Conservation (phyloP, 306 rosid species). For the Acacia melanoxylon region DNA sequence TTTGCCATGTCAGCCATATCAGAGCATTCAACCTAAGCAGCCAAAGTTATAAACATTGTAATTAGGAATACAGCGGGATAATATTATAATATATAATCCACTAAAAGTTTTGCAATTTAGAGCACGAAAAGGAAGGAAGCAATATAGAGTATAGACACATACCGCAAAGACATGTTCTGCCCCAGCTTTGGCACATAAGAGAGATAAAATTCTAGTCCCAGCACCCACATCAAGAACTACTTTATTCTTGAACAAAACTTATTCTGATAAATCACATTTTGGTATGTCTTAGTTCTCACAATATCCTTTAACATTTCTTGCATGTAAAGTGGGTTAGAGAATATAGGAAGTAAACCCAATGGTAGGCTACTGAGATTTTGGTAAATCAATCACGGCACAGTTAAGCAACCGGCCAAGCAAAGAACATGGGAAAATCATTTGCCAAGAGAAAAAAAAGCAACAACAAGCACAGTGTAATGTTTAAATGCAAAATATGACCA, state of each 20-base stretch:
- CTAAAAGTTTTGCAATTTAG: neutral
- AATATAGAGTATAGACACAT: slow-evolving; percentile 18
- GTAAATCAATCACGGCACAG: neutral
- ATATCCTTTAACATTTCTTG: slow-evolving; percentile 99
- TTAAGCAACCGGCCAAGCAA: neutral
- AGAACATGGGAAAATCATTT: neutral
- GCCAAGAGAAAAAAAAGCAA: neutral
- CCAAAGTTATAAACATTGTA: slow-evolving; percentile 17
- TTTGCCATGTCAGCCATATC: slow-evolving; percentile 97
- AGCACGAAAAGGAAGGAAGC: neutral
- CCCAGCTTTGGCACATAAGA: slow-evolving; percentile 96
- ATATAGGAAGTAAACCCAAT: neutral
- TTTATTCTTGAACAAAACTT: slow-evolving; percentile 79
- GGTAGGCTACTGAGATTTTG: neutral
- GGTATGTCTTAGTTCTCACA: slow-evolving; percentile 93
- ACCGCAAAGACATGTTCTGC: slow-evolving; percentile 96
- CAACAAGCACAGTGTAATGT: neutral
- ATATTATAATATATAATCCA: neutral
- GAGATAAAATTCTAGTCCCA: slow-evolving; percentile 95
- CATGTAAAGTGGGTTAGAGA: slow-evolving; percentile 29
- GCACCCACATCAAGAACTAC: slow-evolving; percentile 99
- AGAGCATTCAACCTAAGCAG: slow-evolving; percentile 90
- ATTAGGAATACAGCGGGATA: neutral
- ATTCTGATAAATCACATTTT: slow-evolving; percentile 94
- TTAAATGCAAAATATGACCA: neutral